Conservation (phyloP, 192 early-diverging fungal species). For the Coemansia javaensis region DNA sequence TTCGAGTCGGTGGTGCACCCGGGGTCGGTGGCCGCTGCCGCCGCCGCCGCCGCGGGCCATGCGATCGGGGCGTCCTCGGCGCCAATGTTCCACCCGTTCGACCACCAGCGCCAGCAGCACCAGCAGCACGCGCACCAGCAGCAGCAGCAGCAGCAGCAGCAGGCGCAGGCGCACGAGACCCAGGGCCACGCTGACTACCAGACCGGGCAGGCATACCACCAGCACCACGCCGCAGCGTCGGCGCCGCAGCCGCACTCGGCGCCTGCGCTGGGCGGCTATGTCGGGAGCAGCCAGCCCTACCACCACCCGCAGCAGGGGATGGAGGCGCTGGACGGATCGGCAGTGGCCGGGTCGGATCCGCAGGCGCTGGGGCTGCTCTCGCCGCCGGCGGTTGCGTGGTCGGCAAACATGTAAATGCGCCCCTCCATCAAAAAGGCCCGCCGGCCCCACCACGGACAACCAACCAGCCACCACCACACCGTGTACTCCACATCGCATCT, state of each 20-base stretch:
- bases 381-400: conserved; percentile 47
- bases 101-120: conserved; percentile 17
- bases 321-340: conserved; percentile 31
- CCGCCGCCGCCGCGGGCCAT: conserved; percentile 12
- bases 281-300: conserved; percentile 31
- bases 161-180: conserved; percentile 9
- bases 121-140: conserved; percentile 1
- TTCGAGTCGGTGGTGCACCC: conserved; percentile 38
- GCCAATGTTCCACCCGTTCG: conserved; percentile 39
- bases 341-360: conserved; percentile 26
- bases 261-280: conserved; percentile 27
- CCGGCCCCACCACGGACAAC: no score
- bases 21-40: conserved; percentile 10
- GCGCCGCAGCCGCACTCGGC: conserved; percentile 21
- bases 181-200: conserved; percentile 27
- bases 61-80: conserved; percentile 23
- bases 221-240: conserved; percentile 13
- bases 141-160: conserved; percentile 20
- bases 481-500: no score
- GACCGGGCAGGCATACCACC: conserved; percentile 24
- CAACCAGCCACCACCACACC: no score
- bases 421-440: not conserved
- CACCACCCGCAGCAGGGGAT: conserved; percentile 46
- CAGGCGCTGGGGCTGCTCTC: conserved; percentile 44
- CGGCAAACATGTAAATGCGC: conserved; percentile 37